Base-by-base conservation (phyloP, 352 stramenopile species). In the Phytophthora melonis region DNA sequence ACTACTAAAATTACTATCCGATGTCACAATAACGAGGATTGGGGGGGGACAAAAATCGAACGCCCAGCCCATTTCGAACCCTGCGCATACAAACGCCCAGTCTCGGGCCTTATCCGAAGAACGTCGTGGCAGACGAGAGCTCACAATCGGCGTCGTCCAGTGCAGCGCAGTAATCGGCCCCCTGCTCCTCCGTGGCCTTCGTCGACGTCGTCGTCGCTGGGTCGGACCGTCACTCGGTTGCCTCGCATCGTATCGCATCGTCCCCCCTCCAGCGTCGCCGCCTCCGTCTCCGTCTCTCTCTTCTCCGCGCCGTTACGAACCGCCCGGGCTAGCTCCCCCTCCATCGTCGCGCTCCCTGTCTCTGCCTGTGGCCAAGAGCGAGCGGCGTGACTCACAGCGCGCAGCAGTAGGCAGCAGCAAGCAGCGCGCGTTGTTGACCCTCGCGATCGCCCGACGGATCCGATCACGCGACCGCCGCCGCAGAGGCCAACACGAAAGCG, bases 401-500 rank as follows among this genome's bases (percentile, higher is more conserved):
- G 30, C 30, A 8, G 30, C 30, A 34, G 30, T 34, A 34, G 30
- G 30, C 27, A 32, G 27, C 30, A 34, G 30, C 30, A 34, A 34
- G 30, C 23, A 34, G 30, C 30, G 30, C 36, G 39, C 39, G 39
- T 45, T 18, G 39, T 45, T 18, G 39, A 45, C 39, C 13, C 16
- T 45, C 39, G 39, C 39, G 39, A 45, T 45, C 39, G 13, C 13
- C 39, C 39, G 39, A 45, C 39, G 39, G 13, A 18, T 23, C 18
- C 49, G 19, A 25, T 16, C 49, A 19, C 19, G 49, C 30, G 72
- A 68, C 66, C 23, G 23, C 23, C 23, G 23, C 23, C 23, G 23
- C 23, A 34, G 58, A 66, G 60, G 70, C 50, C 70, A 74, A 74
- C 69, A 71, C 58, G 58, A 78, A 74, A 70, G 69, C 34, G 36